phyloP scores from a whole-genome alignment of 164 flowering plant species.

The Stephania cephalantha region DNA sequence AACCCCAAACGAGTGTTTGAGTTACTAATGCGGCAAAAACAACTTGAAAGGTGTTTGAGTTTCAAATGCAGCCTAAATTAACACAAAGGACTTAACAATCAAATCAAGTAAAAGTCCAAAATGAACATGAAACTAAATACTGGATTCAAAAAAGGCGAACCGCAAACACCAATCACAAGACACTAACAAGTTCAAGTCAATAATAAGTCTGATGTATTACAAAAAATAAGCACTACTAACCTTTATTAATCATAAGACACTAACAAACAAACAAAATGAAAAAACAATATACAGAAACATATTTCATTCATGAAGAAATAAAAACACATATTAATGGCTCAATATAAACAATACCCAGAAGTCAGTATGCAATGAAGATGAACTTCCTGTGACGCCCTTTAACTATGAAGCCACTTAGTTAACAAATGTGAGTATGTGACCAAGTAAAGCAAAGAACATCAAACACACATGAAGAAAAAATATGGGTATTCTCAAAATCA shows the following conservation, averaged over 20 bases:
- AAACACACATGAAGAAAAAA: background rate
- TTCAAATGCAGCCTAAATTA: too few species aligned
- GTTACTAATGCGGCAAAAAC: too few species aligned
- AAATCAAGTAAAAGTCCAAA: too few species aligned
- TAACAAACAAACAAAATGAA: background rate
- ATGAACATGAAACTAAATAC: too few species aligned
- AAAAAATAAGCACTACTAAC: too few species aligned
- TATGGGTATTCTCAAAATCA: background rate
- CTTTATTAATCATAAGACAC: background rate
- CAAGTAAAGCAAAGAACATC: background rate
- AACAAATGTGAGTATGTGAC: background rate
- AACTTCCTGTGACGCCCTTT: background rate
- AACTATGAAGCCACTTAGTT: background rate
- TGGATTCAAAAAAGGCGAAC: too few species aligned
- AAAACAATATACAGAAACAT: background rate
- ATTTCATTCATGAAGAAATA: background rate
- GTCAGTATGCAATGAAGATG: background rate
- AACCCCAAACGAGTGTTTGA: too few species aligned
- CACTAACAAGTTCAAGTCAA: too few species aligned
- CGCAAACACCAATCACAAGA: too few species aligned
- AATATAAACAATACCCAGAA: background rate
- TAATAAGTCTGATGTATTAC: too few species aligned
- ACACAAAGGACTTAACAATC: too few species aligned
- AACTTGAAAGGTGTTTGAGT: too few species aligned
- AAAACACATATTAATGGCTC: background rate